phyloP scores from a whole-genome alignment of 2,329 filamentous ascomycete species.

The Neopestalotiopsis sp. region DNA sequence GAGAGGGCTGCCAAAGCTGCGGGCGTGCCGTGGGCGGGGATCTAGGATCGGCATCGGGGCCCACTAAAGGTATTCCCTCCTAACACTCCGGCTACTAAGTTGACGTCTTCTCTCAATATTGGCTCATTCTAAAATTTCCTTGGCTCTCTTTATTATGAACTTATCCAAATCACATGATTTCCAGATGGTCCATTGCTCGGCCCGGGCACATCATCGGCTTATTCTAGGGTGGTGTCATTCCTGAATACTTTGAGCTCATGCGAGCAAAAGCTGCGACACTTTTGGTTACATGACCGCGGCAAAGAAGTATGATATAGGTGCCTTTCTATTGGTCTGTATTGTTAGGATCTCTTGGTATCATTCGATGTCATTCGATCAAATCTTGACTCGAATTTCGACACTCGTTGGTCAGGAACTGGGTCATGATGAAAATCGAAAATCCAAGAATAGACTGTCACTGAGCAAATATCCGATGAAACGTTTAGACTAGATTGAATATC shows the following conservation, averaged over 20 bases:
- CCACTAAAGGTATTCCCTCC: too few relatives aligned
- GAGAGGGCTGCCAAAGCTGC: too few relatives aligned
- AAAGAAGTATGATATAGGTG: neutral
- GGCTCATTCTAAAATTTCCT: too few relatives aligned
- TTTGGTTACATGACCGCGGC: neutral
- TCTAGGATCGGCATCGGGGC: too few relatives aligned
- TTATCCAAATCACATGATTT: neutral
- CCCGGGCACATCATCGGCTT: neutral
- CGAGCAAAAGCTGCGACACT: conserved; percentile 1
- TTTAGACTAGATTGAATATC: neutral
- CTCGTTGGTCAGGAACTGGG: too few relatives aligned
- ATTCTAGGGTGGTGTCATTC: neutral
- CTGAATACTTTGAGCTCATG: neutral
- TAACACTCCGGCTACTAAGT: too few relatives aligned
- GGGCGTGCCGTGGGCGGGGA: too few relatives aligned
- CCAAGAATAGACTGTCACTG: neutral
- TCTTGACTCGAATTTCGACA: too few relatives aligned
- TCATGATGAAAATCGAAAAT: neutral
- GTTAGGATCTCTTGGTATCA: neutral
- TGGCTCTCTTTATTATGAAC: neutral
- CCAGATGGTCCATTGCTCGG: neutral
- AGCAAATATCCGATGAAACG: neutral
- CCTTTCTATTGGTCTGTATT: neutral
- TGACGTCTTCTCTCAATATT: too few relatives aligned
- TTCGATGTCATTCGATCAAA: conserved; percentile 5